Conservation (phyloP, 1,139 yeast species). For the Hyphopichia fennica region DNA sequence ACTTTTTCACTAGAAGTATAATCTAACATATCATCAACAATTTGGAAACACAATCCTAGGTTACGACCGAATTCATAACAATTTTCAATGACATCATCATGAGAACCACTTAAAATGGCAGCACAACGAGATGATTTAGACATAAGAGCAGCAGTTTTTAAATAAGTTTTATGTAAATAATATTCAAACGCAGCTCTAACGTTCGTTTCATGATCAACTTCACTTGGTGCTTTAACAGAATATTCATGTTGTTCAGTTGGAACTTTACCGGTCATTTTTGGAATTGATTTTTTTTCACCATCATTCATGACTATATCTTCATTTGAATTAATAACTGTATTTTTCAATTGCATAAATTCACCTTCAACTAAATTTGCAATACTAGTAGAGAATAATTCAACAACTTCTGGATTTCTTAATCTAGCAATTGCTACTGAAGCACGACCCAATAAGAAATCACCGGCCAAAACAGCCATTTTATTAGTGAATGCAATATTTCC, state of each 20-base stretch:
- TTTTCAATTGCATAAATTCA: constrained; percentile 96
- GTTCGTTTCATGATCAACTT: constrained; percentile 64
- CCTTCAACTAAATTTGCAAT: constrained; percentile 98
- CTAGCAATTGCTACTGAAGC: constrained; percentile 96
- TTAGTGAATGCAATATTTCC: constrained; percentile 94
- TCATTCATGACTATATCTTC: constrained; percentile 47
- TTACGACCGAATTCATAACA: constrained; percentile 92
- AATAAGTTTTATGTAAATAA: constrained; percentile 89
- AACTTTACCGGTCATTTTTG: constrained; percentile 64
- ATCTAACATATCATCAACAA: constrained; percentile 95
- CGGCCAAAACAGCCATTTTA: constrained; percentile 97
- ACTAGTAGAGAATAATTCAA: constrained; percentile 90
- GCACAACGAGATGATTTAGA: constrained; percentile 94
- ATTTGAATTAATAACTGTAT: constrained; percentile 66
- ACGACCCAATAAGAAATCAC: constrained; percentile 90
- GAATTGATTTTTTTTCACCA: constrained; percentile 51
- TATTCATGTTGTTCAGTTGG: constrained; percentile 62
- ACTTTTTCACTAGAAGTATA: constrained; percentile 81
- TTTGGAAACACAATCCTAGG: constrained; percentile 91
- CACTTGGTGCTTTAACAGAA: constrained; percentile 37
- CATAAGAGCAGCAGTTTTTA: constrained; percentile 92
- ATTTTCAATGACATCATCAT: constrained; percentile 70
- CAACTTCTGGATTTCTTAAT: constrained; percentile 93
- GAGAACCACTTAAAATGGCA: constrained; percentile 88
- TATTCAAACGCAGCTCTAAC: constrained; percentile 90